phyloP scores from a whole-genome alignment of 352 stramenopile genomes.

The Phytophthora tubulina region DNA sequence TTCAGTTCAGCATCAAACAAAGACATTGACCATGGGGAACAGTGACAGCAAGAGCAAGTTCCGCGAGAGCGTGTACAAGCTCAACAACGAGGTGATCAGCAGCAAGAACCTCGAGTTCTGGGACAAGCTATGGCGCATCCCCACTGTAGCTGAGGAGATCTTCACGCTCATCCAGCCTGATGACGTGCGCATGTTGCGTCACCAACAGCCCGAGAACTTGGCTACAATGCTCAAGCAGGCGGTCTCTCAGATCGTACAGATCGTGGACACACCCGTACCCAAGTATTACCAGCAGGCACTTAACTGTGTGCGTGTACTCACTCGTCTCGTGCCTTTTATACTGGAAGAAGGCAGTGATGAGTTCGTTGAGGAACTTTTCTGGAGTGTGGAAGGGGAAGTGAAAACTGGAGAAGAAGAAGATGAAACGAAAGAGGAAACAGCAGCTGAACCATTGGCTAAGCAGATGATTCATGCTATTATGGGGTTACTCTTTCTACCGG shows the following conservation, averaged over 20 bases:
- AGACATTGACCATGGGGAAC: constrained; percentile 69
- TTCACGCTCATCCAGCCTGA: constrained; percentile 92
- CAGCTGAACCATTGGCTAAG: constrained; percentile 62
- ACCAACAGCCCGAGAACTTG: constrained; percentile 85
- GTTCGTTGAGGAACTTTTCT: constrained; percentile 88
- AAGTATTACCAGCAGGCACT: constrained; percentile 91
- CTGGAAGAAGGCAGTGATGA: constrained; percentile 80
- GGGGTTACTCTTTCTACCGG: constrained; percentile 85
- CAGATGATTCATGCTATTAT: constrained; percentile 89
- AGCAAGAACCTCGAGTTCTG: constrained; percentile 91
- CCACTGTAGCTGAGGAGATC: constrained; percentile 89
- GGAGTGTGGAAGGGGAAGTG: constrained; percentile 48
- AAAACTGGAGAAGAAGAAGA: constrained; percentile 62
- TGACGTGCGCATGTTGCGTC: constrained; percentile 89
- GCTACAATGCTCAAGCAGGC: constrained; percentile 86
- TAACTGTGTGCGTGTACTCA: constrained; percentile 88
- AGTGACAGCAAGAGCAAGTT: constrained; percentile 94
- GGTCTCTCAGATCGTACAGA: constrained; percentile 86
- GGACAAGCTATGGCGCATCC: constrained; percentile 92
- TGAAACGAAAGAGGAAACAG: constrained; percentile 43
- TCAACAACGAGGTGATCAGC: constrained; percentile 90
- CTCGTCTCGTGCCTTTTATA: constrained; percentile 87
- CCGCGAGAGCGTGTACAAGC: constrained; percentile 92
- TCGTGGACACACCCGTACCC: constrained; percentile 87
- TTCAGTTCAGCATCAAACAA: constrained; percentile 10